Evolutionary conservation across 495 filamentous ascomycete species (phyloP), one percentile per base, ranked within the genome.

Genomic region (Amniculicola lignicola): DNA sequence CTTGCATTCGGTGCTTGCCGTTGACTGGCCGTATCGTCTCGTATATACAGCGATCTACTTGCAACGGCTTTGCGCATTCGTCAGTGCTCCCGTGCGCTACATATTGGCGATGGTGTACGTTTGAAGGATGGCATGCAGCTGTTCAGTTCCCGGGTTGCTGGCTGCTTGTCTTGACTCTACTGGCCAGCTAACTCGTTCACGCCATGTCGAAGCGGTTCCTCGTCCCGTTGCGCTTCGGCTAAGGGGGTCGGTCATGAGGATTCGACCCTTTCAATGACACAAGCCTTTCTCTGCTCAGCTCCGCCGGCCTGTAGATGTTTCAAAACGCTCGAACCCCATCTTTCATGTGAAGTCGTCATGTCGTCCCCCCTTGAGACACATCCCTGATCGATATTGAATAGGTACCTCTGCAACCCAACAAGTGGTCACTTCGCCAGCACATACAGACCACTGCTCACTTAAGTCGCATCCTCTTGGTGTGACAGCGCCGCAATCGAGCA

Each of bases 161-260:
- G 61, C 56, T 35, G 46, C 37, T 35, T 49, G 22, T 19, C 36
- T 11, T n/a, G 21, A 37, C 44, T 38, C 38, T 23, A 59, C 55
- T 64, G 50, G 61, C 40, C 44, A 18, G 55, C 41, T 37, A 14
- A 46, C n/a, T 15, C n/a, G 24, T 24, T 28, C 27, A 37, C 10
- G 37, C 46, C 24, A 27, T 16, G 54, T 24, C 38, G 43, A 59
- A 54, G 54, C 37, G 29, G 50, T 47, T 38, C 44, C 43, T 57
- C 46, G 48, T 53, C 40, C 59, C 53, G 48, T 56, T 57, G 60
- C 42, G 40, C 44, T 42, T 44, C 54, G 60, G 60, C 50, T 55
- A 57, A 63, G 60, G 44, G 48, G 60, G 25, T 62, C 54, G 60
- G 60, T 43, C 60, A 54, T 53, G 60, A 59, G 60, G 60, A 63